Base-by-base conservation (phyloP, 2,329 filamentous ascomycete genomes). In the Chrysoporthe deuterocubensis region DNA sequence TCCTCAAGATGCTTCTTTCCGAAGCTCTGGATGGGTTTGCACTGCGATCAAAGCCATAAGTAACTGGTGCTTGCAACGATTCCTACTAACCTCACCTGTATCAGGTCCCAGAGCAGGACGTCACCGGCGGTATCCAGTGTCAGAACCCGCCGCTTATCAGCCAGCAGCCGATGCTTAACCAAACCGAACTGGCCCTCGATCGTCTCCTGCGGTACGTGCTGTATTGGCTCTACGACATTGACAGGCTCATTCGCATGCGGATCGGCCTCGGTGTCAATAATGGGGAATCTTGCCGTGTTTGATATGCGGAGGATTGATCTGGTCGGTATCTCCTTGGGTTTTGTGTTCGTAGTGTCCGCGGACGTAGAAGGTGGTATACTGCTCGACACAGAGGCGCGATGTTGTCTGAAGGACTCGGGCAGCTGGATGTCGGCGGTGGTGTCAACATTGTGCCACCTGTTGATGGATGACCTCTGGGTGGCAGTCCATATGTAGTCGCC, bases 161-260 rank as follows among this genome's bases (percentile, higher is more conserved):
- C 98, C 69, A 99, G 84, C 73, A 98, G 85, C 74, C 91, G 90
- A 78, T 97, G 92, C 79, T 98, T 99, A 70, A 98, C 93, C 64
- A 99, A 81, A 11, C 96, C 96, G 79, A 97, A 95, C 75, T 97
- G 94, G 1, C 96, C 96, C 79, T 97, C 94, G 60, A 99, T 96
- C 0, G 92, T 93, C 76, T 95, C 92, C 71, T 90, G 88, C 1
- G 91, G 91, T 65, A 90, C 77, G 64, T 88, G 83, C 73, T 92
- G 86, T 62, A 93, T 85, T 1, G 92, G 91, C 64, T 90, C 81
- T 14, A 85, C 82, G 2, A 83, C 73, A 61, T 83, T 81, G 26
- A 83, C 76, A 34, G 68, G 60, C 32, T 68, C 68, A 46, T 48
- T 59, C 2, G 66, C 26, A 11, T 56, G 43, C 0, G 85, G 84